phyloP scores from a whole-genome alignment of 352 stramenopile species.

The Pythium rhizo-oryzae region DNA sequence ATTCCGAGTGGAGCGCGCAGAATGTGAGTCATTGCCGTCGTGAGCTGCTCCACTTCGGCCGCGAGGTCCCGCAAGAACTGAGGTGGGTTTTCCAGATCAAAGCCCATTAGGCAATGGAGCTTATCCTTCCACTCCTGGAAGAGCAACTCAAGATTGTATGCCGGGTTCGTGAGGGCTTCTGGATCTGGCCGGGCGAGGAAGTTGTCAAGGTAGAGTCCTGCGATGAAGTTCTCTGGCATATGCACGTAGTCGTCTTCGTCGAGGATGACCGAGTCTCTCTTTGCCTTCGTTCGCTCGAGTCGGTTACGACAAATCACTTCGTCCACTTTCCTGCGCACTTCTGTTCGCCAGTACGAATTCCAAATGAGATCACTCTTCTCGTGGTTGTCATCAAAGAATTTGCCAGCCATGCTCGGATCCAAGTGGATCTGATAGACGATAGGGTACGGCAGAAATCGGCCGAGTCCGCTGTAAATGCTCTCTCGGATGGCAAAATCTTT shows the following conservation, averaged over 20 bases:
- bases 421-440: conserved; percentile 86
- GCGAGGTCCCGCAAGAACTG: conserved; percentile 51
- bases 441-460: conserved; percentile 76
- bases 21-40: conserved; percentile 72
- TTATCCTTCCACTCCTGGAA: conserved; percentile 76
- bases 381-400: conserved; percentile 86
- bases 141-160: conserved; percentile 78
- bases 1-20: conserved; percentile 63
- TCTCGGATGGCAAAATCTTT: conserved; percentile 73
- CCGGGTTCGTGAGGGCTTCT: conserved; percentile 72
- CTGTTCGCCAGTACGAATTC: conserved; percentile 76
- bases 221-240: conserved; percentile 69
- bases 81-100: conserved; percentile 62
- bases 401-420: conserved; percentile 64
- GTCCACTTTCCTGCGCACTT: conserved; percentile 77
- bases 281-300: conserved; percentile 66
- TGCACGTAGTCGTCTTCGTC: conserved; percentile 69
- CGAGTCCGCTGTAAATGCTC: conserved; percentile 74
- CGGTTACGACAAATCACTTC: conserved; percentile 81
- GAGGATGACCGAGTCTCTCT: conserved; percentile 78
- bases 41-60: conserved; percentile 70
- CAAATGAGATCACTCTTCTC: conserved; percentile 86
- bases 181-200: conserved; percentile 75
- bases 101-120: conserved; percentile 54
- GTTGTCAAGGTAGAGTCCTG: conserved; percentile 70